These are phyloP conservation scores for Botrytis tulipae DNA, from an alignment of 2,329 filamentous ascomycete species.

Conservation along the genomic window DNA sequence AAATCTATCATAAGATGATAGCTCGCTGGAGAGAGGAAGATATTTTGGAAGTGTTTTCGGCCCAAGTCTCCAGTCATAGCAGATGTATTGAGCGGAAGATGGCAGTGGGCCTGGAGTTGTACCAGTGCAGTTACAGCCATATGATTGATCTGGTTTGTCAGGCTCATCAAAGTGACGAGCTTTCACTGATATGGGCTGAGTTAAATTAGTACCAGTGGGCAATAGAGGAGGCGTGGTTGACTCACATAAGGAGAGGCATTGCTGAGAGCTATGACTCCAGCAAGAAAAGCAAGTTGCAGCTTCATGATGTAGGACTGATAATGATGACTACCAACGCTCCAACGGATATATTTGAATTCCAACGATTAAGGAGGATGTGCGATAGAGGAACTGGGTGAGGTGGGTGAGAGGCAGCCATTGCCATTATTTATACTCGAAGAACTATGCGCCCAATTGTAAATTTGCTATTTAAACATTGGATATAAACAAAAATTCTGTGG, in stretches of 20 bases:
- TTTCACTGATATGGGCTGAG: background rate
- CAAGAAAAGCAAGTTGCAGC: background rate
- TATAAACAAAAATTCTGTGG: background rate
- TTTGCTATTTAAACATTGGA: background rate
- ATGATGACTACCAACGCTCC: background rate
- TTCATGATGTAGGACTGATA: background rate
- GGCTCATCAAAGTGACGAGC: background rate
- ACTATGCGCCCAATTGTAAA: background rate
- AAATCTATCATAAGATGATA: conserved; percentile 18
- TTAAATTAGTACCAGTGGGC: background rate
- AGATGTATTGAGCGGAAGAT: conserved; percentile 11
- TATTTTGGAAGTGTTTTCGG: conserved; percentile 8
- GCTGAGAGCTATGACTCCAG: conserved; percentile 8
- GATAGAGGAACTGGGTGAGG: background rate
- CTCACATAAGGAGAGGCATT: conserved; percentile 15
- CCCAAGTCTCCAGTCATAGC: conserved; percentile 11
- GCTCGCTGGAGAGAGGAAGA: conserved; percentile 12
- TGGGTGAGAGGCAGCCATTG: background rate
- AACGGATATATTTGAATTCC: background rate
- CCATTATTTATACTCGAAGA: background rate
- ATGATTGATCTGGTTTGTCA: background rate
- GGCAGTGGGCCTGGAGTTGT: conserved; percentile 6
- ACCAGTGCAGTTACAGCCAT: conserved; percentile 15
- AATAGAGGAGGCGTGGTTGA: background rate
- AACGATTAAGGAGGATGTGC: background rate